A percentile compares a stretch with the other conserved stretches of the same genome.
These are phyloP conservation scores for Cafeteria roenbergensis DNA, from an alignment of 108 stramenopile species.

Conservation along the genomic window DNA sequence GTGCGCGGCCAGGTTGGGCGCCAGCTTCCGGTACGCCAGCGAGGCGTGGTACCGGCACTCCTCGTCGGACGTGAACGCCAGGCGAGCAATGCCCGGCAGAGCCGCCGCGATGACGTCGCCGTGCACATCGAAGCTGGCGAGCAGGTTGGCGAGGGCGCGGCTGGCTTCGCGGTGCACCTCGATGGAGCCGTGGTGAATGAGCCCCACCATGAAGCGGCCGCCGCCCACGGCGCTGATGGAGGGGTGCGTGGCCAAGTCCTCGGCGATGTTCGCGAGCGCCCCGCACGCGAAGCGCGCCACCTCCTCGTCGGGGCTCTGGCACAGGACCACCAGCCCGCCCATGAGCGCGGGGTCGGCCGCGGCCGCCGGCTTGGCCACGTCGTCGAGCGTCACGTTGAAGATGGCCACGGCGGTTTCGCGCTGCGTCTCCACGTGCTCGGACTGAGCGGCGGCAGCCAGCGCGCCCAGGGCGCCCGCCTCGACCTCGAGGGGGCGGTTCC, in stretches of 20 bases:
- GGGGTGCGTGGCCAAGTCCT: constrained; percentile 57
- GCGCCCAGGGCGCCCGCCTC: constrained; percentile 32
- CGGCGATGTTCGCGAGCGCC: constrained; percentile 58
- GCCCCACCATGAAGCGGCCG: constrained; percentile 31
- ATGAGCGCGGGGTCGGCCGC: constrained; percentile 36
- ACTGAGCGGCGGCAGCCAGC: constrained; percentile 37
- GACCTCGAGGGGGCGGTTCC: constrained; percentile 43
- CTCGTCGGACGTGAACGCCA: constrained; percentile 39
- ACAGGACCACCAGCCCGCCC: constrained; percentile 34
- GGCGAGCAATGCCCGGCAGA: constrained; percentile 41
- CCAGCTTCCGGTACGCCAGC: constrained; percentile 54
- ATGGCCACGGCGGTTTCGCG: constrained; percentile 59
- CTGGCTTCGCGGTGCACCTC: constrained; percentile 62
- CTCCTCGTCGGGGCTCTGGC: constrained; percentile 45
- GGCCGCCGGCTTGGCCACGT: constrained; percentile 41
- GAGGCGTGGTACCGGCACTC: constrained; percentile 62
- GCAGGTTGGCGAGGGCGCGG: constrained; percentile 54
- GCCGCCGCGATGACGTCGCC: constrained; percentile 44
- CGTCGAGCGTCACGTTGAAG: constrained; percentile 48
- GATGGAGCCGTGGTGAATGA: constrained; percentile 38
- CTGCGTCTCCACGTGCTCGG: constrained; percentile 44
- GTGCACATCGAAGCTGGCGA: constrained; percentile 51
- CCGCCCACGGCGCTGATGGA: constrained; percentile 33
- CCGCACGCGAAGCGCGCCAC: constrained; percentile 53
- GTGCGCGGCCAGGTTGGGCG: constrained; percentile 45